Percentiles rank a stretch among this genome's conserved stretches.
Evolutionary conservation across 257 asterid species (phyloP).

Genomic region (Scutellaria barbata): DNA sequence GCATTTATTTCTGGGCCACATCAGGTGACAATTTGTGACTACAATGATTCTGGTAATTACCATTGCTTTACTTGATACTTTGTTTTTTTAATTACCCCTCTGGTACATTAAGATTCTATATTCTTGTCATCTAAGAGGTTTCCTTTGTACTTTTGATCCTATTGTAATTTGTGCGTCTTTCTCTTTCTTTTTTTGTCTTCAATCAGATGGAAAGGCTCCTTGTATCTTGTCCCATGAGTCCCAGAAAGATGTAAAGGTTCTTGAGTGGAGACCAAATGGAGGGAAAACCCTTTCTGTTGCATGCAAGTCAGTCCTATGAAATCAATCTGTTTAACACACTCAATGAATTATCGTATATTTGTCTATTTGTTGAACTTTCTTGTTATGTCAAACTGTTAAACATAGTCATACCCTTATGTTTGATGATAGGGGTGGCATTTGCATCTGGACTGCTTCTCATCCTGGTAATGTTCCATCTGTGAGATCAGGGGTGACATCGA

Average conservation of each 20-base stretch:
- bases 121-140: slow-evolving; percentile 24
- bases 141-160: slow-evolving; percentile 9
- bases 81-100: slow-evolving; percentile 14
- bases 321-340: slow-evolving; percentile 25
- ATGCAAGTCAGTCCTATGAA: slow-evolving; percentile 74
- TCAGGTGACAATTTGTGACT: slow-evolving; percentile 79
- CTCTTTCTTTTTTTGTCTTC: slow-evolving; percentile 20
- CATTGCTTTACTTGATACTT: slow-evolving; percentile 29
- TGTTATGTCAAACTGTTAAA: slow-evolving; percentile 23
- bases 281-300: slow-evolving; percentile 89
- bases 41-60: slow-evolving; percentile 73
- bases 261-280: slow-evolving; percentile 97
- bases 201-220: slow-evolving; percentile 72
- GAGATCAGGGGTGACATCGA: slow-evolving; percentile 71
- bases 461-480: slow-evolving; percentile 84
- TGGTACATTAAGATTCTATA: slow-evolving; percentile 13
- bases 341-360: not conserved
- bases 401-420: slow-evolving; percentile 32
- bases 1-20: slow-evolving; percentile 86
- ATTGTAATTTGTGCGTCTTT: not conserved
- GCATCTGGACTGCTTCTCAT: slow-evolving; percentile 95
- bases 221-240: slow-evolving; percentile 65
- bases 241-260: slow-evolving; percentile 74
- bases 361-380: slow-evolving; percentile 17
- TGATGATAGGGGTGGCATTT: slow-evolving; percentile 83